These are phyloP conservation scores for Rhizopus arrhizus DNA, from an alignment of 371 early-diverging fungal species.

Conservation along the genomic window DNA sequence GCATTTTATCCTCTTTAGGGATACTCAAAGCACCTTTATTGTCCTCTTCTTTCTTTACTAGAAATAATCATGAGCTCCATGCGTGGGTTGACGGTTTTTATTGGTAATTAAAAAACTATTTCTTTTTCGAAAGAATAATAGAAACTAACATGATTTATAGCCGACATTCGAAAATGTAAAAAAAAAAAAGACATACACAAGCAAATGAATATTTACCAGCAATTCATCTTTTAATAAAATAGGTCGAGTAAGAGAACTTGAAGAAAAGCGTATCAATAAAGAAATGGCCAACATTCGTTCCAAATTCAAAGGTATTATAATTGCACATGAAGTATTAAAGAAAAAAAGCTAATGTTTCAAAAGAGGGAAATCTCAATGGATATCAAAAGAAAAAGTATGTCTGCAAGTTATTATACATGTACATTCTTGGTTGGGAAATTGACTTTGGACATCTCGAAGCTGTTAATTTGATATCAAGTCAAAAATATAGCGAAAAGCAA, in stretches of 20 bases:
- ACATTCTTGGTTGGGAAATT: slow-evolving; percentile 96
- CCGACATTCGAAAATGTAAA: slow-evolving; percentile 86
- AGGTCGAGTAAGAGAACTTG: slow-evolving; percentile 95
- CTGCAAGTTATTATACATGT: slow-evolving; percentile 97
- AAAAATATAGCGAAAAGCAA: slow-evolving; percentile 95
- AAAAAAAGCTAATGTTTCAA: background rate
- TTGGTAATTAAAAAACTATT: slow-evolving; percentile 13
- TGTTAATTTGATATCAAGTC: slow-evolving; percentile 85
- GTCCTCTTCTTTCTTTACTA: background rate
- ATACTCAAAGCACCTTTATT: background rate
- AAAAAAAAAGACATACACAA: background rate
- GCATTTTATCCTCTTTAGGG: background rate
- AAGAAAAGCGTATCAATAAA: slow-evolving; percentile 97
- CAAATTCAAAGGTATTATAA: slow-evolving; percentile 89
- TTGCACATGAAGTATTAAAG: background rate
- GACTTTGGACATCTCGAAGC: slow-evolving; percentile 98
- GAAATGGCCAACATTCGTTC: slow-evolving; percentile 97
- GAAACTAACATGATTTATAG: slow-evolving; percentile 55
- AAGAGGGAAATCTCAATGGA: slow-evolving; percentile 88
- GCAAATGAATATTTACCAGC: background rate
- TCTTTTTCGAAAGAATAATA: background rate
- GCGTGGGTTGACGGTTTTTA: slow-evolving; percentile 32
- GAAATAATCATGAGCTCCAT: slow-evolving; percentile 27
- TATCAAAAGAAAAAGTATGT: slow-evolving; percentile 99
- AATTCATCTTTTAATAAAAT: slow-evolving; percentile 3